phyloP scores from a whole-genome alignment of 1,139 yeast species.

The Pichia sp. region DNA sequence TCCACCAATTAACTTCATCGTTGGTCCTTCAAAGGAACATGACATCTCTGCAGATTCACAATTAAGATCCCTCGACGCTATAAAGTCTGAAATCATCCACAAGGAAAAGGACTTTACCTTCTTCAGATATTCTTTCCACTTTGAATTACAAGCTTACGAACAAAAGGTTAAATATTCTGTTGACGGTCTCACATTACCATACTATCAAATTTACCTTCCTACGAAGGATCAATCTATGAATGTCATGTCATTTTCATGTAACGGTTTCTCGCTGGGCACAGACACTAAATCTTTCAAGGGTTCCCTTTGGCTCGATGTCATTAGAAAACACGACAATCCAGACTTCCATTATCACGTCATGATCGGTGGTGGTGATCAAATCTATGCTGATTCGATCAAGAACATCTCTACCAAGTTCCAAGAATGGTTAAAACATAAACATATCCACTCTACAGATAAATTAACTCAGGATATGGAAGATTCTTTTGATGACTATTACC shows the following conservation, averaged over 20 bases:
- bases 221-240: slow-evolving; percentile 65
- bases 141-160: slow-evolving; percentile 46
- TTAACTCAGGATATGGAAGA: slow-evolving; percentile 46
- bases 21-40: slow-evolving; percentile 10
- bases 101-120: slow-evolving; percentile 53
- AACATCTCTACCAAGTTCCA: slow-evolving; percentile 51
- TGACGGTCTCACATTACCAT: slow-evolving; percentile 38
- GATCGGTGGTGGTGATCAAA: slow-evolving; percentile 98
- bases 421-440: slow-evolving; percentile 61
- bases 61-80: background rate
- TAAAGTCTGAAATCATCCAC: slow-evolving; percentile 35
- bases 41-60: no score
- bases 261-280: slow-evolving; percentile 83
- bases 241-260: slow-evolving; percentile 80
- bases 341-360: slow-evolving; percentile 79
- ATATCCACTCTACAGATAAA: slow-evolving; percentile 38
- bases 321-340: slow-evolving; percentile 53
- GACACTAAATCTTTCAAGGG: slow-evolving; percentile 64
- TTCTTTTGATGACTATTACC: slow-evolving; percentile 64
- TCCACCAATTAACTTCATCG: slow-evolving; percentile 14
- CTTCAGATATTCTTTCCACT: slow-evolving; percentile 58
- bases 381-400: slow-evolving; percentile 83
- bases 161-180: slow-evolving; percentile 62
- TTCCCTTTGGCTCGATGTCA: slow-evolving; percentile 83
- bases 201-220: slow-evolving; percentile 57